Evolutionary conservation across 192 early-diverging fungal genomes (phyloP).

Genomic region (Podila clonocystis): DNA sequence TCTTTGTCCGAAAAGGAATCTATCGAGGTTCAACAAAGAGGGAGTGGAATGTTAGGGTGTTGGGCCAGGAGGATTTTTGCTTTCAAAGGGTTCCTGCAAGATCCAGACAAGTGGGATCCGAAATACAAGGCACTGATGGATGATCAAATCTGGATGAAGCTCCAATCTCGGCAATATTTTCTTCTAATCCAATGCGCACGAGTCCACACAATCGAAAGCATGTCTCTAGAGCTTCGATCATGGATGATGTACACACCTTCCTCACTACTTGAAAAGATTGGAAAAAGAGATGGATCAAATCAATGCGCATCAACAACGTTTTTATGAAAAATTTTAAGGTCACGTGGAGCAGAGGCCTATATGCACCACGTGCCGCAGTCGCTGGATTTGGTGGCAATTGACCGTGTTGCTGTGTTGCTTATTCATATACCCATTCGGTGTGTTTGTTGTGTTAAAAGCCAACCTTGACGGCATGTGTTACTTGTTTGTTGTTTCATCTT

Average conservation of each 20-base stretch:
- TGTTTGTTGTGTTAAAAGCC: too few species aligned
- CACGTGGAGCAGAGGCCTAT: not conserved
- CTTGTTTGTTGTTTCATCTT: too few species aligned
- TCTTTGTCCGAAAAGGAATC: conserved; percentile 53
- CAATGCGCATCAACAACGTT: not conserved
- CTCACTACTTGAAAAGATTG: conserved; percentile 63
- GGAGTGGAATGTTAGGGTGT: too few species aligned
- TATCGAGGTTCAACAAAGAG: not conserved
- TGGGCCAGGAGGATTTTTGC: too few species aligned
- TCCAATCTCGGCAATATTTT: not conserved
- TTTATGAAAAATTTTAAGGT: not conserved
- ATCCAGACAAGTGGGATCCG: not conserved
- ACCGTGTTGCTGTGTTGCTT: too few species aligned
- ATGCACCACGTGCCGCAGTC: not conserved
- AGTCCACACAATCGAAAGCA: too few species aligned
- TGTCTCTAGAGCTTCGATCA: too few species aligned
- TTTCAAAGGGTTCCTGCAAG: too few species aligned
- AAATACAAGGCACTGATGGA: conserved; percentile 14
- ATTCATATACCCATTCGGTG: too few species aligned
- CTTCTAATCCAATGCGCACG: too few species aligned
- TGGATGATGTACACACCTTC: conserved; percentile 43
- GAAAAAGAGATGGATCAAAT: conserved; percentile 43
- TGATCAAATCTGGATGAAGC: not conserved
- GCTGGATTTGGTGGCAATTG: too few species aligned
- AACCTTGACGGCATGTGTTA: too few species aligned